Conservation (phyloP, 1,284 basidiomycete species). For the Trichosporon sp. region DNA sequence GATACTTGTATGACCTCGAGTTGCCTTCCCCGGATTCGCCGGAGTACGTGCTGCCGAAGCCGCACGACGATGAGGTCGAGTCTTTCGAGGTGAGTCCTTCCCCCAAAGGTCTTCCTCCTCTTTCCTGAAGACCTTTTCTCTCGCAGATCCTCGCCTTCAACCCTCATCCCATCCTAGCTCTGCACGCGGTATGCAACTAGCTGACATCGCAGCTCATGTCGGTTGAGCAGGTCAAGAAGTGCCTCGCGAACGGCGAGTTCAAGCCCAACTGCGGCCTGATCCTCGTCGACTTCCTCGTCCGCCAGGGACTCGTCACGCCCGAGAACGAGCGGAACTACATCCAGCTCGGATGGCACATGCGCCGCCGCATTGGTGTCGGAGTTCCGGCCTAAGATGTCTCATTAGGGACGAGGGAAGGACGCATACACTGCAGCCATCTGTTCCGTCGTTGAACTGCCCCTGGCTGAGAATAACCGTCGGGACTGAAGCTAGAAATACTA, state of each 20-base stretch:
- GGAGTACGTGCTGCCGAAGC: slow-evolving; percentile 64
- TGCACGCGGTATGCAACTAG: not conserved
- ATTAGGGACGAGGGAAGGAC: too few species aligned
- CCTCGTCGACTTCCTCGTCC: slow-evolving; percentile 62
- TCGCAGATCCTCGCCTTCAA: too few species aligned
- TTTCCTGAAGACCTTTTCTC: not conserved
- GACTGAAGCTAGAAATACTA: too few species aligned
- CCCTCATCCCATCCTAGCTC: not conserved
- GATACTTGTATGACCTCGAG: slow-evolving; percentile 75
- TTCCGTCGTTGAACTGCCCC: not conserved
- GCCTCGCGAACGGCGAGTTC: slow-evolving; percentile 59
- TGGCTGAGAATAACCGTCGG: not conserved
- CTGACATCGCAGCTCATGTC: slow-evolving; percentile 43
- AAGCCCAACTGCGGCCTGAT: slow-evolving; percentile 64
- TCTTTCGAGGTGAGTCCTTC: slow-evolving; percentile 62
- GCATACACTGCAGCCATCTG: not conserved
- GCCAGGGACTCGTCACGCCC: slow-evolving; percentile 61
- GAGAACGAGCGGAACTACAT: slow-evolving; percentile 58
- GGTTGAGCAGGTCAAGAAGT: slow-evolving; percentile 51
- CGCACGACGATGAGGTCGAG: slow-evolving; percentile 90
- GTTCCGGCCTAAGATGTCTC: slow-evolving; percentile 29
- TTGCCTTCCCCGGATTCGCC: slow-evolving; percentile 62
- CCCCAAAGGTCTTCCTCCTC: not conserved
- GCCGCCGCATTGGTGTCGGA: slow-evolving; percentile 46
- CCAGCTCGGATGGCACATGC: slow-evolving; percentile 51